Conservation (phyloP, 2,329 filamentous ascomycete genomes). For the Calonectria pauciramosa region DNA sequence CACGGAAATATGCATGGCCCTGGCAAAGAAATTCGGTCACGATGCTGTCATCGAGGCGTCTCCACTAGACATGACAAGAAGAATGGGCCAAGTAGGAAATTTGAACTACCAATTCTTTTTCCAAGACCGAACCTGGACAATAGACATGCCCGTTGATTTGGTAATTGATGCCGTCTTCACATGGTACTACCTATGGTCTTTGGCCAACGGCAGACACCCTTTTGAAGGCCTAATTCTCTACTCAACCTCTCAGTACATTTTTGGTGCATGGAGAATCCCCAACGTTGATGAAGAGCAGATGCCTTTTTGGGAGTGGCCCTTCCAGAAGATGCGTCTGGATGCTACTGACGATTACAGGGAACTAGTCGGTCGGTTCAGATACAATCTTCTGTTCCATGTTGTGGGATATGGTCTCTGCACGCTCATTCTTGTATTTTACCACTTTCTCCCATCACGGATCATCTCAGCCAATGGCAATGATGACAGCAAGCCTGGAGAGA, state of each 20-base stretch:
- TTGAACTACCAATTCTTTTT: background rate
- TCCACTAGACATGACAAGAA: background rate
- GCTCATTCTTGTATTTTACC: background rate
- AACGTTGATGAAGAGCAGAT: no score
- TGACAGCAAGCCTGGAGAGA: background rate
- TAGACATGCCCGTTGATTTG: background rate
- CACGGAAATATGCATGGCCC: background rate
- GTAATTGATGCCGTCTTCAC: background rate
- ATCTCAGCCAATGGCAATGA: no score
- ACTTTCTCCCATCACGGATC: no score
- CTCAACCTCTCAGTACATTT: background rate
- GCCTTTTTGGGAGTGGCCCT: background rate
- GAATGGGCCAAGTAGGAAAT: background rate
- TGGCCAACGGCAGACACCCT: background rate
- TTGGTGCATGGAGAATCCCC: background rate
- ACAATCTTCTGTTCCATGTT: background rate
- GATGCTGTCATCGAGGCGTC: background rate
- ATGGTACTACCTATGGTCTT: background rate
- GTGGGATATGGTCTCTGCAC: background rate
- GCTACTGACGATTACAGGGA: background rate
- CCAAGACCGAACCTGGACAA: background rate
- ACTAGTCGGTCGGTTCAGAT: background rate
- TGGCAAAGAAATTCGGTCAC: background rate
- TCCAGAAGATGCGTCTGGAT: background rate
- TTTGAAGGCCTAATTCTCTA: background rate